Evolutionary conservation across 2,329 filamentous ascomycete genomes (phyloP).

Genomic region (Colletotrichum viniferum): DNA sequence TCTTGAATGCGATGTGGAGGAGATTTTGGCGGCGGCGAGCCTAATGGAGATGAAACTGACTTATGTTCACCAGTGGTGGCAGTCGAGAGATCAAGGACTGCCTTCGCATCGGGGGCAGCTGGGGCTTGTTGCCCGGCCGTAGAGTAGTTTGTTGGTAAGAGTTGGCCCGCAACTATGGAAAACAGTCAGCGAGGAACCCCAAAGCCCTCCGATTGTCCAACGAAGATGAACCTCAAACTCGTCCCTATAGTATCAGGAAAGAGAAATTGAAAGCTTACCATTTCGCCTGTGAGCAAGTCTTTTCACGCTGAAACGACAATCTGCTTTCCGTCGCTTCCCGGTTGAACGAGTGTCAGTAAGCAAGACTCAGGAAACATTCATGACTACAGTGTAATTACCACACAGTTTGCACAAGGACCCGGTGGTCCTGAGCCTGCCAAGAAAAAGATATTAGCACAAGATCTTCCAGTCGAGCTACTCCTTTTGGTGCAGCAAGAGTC

Average conservation of each 20-base stretch:
- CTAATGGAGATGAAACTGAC: background rate
- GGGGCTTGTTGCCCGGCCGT: background rate
- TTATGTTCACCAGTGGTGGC: background rate
- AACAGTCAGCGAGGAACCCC: too few species aligned
- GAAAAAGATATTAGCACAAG: background rate
- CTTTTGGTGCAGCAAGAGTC: background rate
- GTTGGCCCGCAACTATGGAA: slow-evolving; percentile 11
- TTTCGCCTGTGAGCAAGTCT: slow-evolving; percentile 27
- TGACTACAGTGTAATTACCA: slow-evolving; percentile 22
- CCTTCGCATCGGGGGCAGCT: background rate
- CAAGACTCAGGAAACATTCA: background rate
- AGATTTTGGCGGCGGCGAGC: background rate
- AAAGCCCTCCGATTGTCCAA: too few species aligned
- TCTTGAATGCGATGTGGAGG: slow-evolving; percentile 23
- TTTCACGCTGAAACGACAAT: slow-evolving; percentile 29
- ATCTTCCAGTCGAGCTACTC: background rate
- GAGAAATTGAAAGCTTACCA: slow-evolving; percentile 14
- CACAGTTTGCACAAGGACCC: slow-evolving; percentile 31
- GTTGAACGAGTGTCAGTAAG: slow-evolving; percentile 9
- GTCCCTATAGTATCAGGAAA: too few species aligned
- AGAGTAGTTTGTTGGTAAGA: slow-evolving; percentile 6
- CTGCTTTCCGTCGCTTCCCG: background rate
- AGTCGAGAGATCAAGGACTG: background rate
- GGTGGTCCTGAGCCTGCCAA: slow-evolving; percentile 20
- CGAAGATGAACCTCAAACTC: too few species aligned